These are phyloP conservation scores for Ganoderma multipileum DNA, from an alignment of 1,284 basidiomycete genomes.

Conservation along the genomic window DNA sequence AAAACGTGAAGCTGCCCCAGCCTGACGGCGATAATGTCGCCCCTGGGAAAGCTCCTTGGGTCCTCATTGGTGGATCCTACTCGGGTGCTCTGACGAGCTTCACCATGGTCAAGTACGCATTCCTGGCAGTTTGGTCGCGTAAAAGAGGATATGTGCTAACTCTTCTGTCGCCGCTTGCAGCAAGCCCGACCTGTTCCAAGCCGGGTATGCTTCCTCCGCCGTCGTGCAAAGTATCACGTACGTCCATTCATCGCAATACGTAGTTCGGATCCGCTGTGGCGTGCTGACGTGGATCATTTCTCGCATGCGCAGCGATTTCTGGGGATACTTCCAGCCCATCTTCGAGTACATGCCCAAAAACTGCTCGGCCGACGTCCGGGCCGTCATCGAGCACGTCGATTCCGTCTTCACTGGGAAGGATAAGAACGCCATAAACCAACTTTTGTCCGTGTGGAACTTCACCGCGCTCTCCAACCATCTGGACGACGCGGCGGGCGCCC, in stretches of 20 bases:
- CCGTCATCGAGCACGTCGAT: conserved; percentile 70
- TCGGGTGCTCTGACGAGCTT: conserved; percentile 73
- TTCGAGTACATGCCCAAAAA: conserved; percentile 73
- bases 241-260: conserved; percentile 26
- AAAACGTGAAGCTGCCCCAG: conserved; percentile 71
- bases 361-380: conserved; percentile 74
- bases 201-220: conserved; percentile 74
- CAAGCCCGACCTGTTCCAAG: conserved; percentile 69
- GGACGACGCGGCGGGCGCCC: conserved; percentile 70
- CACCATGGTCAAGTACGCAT: conserved; percentile 72
- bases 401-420: conserved; percentile 55
- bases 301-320: conserved; percentile 51
- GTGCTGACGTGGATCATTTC: background rate
- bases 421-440: conserved; percentile 49
- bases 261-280: background rate
- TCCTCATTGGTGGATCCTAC: conserved; percentile 76
- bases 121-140: background rate
- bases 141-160: background rate
- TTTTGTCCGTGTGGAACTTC: conserved; percentile 68
- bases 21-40: conserved; percentile 64
- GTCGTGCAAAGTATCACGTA: conserved; percentile 74
- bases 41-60: conserved; percentile 69
- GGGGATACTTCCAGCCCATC: conserved; percentile 76
- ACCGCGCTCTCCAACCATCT: conserved; percentile 56
- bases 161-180: conserved; percentile 40